A percentile compares a stretch with the other conserved stretches of the same genome.
These are phyloP conservation scores for Macrolepiota dolichaula DNA, from an alignment of 768 basidiomycete genomes.

Conservation along the genomic window DNA sequence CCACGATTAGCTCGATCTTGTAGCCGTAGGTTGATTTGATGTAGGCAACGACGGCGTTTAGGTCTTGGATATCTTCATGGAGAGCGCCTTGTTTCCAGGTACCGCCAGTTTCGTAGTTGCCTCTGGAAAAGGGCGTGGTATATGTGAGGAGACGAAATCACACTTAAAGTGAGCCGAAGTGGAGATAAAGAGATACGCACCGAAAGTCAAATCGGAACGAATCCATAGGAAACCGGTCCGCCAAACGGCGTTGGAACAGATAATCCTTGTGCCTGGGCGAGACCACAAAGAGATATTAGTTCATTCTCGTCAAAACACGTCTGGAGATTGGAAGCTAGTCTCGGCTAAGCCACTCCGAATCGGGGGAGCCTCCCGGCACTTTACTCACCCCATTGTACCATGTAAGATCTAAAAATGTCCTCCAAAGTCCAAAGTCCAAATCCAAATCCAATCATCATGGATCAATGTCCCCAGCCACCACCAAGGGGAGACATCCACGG, in stretches of 20 bases:
- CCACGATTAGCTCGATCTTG: conserved; percentile 64
- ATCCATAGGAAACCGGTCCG: conserved; percentile 61
- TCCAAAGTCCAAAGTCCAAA: background rate
- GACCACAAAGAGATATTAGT: background rate
- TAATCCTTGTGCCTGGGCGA: conserved; percentile 79
- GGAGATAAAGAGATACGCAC: conserved; percentile 32
- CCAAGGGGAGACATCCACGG: no score
- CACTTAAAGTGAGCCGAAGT: background rate
- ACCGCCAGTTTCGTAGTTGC: conserved; percentile 75
- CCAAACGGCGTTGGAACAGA: conserved; percentile 73
- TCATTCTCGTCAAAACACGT: background rate
- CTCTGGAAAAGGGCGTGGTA: conserved; percentile 36
- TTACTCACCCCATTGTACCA: conserved; percentile 69
- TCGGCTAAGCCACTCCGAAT: background rate
- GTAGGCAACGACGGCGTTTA: conserved; percentile 60
- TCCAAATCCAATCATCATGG: background rate
- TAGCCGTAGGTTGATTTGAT: conserved; percentile 62
- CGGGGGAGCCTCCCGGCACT: conserved; percentile 18
- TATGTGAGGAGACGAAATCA: background rate
- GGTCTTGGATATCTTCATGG: conserved; percentile 60
- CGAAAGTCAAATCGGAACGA: conserved; percentile 88
- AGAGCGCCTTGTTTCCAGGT: conserved; percentile 60
- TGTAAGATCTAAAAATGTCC: conserved; percentile 60
- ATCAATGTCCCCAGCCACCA: no score
- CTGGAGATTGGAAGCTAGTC: background rate